Conservation (phyloP, 148 eudicot genomes). For the Chenopodium berlandieri region DNA sequence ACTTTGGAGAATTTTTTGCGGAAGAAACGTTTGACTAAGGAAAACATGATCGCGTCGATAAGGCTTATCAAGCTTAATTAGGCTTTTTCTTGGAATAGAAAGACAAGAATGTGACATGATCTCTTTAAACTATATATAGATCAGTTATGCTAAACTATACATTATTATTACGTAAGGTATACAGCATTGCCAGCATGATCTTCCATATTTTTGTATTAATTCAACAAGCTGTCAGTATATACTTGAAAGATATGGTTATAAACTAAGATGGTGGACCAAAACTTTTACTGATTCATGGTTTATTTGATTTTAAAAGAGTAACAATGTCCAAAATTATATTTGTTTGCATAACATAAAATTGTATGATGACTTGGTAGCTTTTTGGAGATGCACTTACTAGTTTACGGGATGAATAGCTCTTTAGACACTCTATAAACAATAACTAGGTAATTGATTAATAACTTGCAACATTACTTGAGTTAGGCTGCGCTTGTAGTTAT, state of each 20-base stretch:
- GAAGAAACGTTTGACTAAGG: conserved; percentile 6
- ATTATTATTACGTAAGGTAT: background rate
- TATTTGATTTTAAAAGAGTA: background rate
- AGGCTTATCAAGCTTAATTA: background rate
- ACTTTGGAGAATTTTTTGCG: conserved; percentile 9
- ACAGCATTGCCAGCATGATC: conserved; percentile 4
- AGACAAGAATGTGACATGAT: background rate
- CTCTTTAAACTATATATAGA: conserved; percentile 4
- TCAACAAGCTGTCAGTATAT: background rate
- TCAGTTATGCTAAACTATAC: background rate
- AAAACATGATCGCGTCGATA: background rate
- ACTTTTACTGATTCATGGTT: background rate
- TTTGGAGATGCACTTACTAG: background rate
- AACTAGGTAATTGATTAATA: no score
- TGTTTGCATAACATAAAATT: background rate
- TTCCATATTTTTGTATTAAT: background rate
- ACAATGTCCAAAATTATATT: no score
- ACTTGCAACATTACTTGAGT: no score
- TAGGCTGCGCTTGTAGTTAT: no score
- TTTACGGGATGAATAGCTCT: background rate
- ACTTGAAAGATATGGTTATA: background rate
- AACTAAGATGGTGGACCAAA: background rate
- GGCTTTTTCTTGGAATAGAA: background rate
- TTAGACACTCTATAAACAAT: no score
- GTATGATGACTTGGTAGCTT: background rate